Base-by-base conservation (phyloP, 805 yeast genomes). In the Ogataea parapolymorpha region DNA sequence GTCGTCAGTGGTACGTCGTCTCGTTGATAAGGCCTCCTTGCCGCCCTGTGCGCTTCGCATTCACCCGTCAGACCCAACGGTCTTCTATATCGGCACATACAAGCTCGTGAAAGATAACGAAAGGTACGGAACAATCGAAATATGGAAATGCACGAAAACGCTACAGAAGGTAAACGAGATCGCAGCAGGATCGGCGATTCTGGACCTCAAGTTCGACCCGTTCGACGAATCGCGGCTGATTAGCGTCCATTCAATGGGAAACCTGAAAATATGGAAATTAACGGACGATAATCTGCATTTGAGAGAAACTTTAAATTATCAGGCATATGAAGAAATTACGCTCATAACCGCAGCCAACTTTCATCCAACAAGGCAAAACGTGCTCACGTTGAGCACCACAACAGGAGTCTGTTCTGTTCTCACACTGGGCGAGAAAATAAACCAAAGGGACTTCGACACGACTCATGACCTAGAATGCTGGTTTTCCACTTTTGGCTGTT, bases 41-140 rank as follows among this genome's bases (percentile, higher is more conserved):
- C 98, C 98, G 1, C 97, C 98, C 1, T 93, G 98, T 59, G 82
- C 86, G 32, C 61, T 91, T 4, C 70, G 82, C 26, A 71, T 81
- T 8, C 77, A 74, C 37, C 84, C 85, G 0, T 44, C 54, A 0
- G 76, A 79, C 31, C 53, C 62, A 3, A 52, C 71, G 0, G 55
- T 74, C 8, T 48, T 87, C 2, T 56, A 87, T 9, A 60, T 87
- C 1, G 98, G 97, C 0, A 89, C 96, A 0, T 91, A 93, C 58
- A 77, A 82, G 41, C 67, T 91, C 26, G 80, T 86, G 50, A 68
- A 71, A 8, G 66, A 72, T 12, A 81, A 83, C 1, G 50, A 56
- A 1, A 68, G 96, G 42, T 72, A 76, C 34, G 99, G 99, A 0
- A 65, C 76, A 2, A 56, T 75, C 28, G 80, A 73, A 44, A 51